Evolutionary conservation across 2,329 filamentous ascomycete genomes (phyloP).

Genomic region (Aureobasidium pullulans): DNA sequence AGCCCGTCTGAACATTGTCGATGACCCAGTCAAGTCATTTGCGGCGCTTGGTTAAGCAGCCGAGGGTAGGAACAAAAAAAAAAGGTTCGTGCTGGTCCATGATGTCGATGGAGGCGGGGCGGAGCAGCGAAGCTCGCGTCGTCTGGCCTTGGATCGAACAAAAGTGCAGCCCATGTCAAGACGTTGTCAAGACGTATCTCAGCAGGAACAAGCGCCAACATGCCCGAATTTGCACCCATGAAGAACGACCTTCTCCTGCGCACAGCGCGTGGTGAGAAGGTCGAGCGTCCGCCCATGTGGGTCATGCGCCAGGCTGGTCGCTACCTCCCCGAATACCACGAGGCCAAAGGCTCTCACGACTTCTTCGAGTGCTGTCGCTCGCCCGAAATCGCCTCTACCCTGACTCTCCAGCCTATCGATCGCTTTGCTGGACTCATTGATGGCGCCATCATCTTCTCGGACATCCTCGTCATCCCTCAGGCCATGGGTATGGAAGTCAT

Average conservation of each 20-base stretch:
- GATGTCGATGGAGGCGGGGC: not conserved
- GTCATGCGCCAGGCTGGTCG: slow-evolving; percentile 98
- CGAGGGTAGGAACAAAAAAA: not conserved
- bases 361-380: slow-evolving; percentile 97
- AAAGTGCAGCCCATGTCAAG: no score
- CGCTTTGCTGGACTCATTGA: slow-evolving; percentile 86
- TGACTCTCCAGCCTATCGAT: slow-evolving; percentile 92
- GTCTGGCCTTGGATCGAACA: not conserved
- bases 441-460: slow-evolving; percentile 96
- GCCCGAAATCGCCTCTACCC: slow-evolving; percentile 83
- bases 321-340: slow-evolving; percentile 95
- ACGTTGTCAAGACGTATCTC: not conserved
- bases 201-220: not conserved
- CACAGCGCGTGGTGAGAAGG: slow-evolving; percentile 84
- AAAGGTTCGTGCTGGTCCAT: not conserved
- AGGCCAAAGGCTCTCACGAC: slow-evolving; percentile 82
- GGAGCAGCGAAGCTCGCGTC: not conserved
- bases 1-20: not conserved
- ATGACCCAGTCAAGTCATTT: not conserved
- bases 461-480: slow-evolving; percentile 95
- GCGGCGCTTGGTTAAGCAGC: not conserved
- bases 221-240: slow-evolving; percentile 63
- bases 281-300: slow-evolving; percentile 94
- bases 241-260: slow-evolving; percentile 90
- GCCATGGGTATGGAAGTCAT: slow-evolving; percentile 98